Conservation (phyloP, 192 early-diverging fungal genomes). For the Coemansia sp. region DNA sequence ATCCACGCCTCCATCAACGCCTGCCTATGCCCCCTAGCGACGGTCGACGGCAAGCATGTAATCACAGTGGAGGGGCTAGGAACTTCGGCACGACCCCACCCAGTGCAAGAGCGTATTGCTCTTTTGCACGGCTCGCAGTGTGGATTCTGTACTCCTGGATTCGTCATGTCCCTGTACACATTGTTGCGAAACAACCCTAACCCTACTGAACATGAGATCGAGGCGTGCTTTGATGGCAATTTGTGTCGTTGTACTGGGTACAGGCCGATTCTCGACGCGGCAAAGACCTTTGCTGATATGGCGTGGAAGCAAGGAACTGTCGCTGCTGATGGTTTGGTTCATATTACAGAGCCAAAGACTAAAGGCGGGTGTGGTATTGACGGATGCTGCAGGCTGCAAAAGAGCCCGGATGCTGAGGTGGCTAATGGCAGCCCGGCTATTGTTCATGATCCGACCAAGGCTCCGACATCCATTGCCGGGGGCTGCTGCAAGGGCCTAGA, state of each 20-base stretch:
- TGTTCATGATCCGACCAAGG: neutral
- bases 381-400: slow-evolving; percentile 57
- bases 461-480: neutral
- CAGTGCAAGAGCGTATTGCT: slow-evolving; percentile 76
- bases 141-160: slow-evolving; percentile 91
- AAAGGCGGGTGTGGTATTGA: slow-evolving; percentile 49
- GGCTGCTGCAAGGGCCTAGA: neutral
- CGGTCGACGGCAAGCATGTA: slow-evolving; percentile 79
- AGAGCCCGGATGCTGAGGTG: neutral
- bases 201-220: slow-evolving; percentile 72
- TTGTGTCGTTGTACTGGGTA: slow-evolving; percentile 93
- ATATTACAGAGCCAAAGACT: slow-evolving; percentile 19
- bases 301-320: slow-evolving; percentile 47
- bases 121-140: slow-evolving; percentile 82
- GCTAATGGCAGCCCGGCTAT: neutral
- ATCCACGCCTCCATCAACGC: slow-evolving; percentile 62
- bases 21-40: slow-evolving; percentile 73
- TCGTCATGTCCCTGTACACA: slow-evolving; percentile 87
- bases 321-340: slow-evolving; percentile 17
- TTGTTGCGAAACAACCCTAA: slow-evolving; percentile 72
- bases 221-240: slow-evolving; percentile 87
- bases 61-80: slow-evolving; percentile 84
- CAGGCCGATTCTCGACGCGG: slow-evolving; percentile 83
- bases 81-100: slow-evolving; percentile 66
- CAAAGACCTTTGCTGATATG: slow-evolving; percentile 65